Conservation (phyloP, 2,329 filamentous ascomycete species). For the Zasmidium citrigriseum region DNA sequence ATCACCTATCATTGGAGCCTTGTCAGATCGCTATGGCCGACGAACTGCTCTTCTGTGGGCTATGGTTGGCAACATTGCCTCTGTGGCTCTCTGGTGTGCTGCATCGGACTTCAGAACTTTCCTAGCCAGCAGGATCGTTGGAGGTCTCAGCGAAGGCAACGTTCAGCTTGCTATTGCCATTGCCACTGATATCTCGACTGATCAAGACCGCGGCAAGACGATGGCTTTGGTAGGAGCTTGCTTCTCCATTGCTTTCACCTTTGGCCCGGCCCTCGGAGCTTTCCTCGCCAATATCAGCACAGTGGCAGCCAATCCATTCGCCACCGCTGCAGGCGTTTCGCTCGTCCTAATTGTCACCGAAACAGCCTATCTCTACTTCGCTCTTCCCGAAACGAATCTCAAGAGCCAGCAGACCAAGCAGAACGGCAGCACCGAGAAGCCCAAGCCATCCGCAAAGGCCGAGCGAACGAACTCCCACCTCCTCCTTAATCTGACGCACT, state of each 20-base stretch:
- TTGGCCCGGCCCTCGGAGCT: slow-evolving; percentile 89
- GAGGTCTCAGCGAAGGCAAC: slow-evolving; percentile 93
- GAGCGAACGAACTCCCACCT: slow-evolving; percentile 77
- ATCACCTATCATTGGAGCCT: slow-evolving; percentile 82
- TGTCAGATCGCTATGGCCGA: slow-evolving; percentile 87
- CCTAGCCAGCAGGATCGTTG: slow-evolving; percentile 86
- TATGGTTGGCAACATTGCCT: slow-evolving; percentile 91
- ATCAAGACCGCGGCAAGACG: slow-evolving; percentile 78
- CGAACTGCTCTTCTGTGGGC: slow-evolving; percentile 83
- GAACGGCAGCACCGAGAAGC: slow-evolving; percentile 23
- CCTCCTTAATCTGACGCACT: slow-evolving; percentile 81
- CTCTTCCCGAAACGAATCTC: slow-evolving; percentile 81
- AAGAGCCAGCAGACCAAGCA: slow-evolving; percentile 20
- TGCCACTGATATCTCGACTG: slow-evolving; percentile 91
- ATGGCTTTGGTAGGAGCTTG: slow-evolving; percentile 97
- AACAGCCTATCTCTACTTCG: slow-evolving; percentile 82
- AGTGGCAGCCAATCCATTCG: slow-evolving; percentile 88
- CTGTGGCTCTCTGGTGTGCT: slow-evolving; percentile 89
- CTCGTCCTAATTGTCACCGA: slow-evolving; percentile 81
- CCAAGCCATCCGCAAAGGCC: slow-evolving; percentile 32
- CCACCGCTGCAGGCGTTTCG: slow-evolving; percentile 85
- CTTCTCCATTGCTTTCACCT: slow-evolving; percentile 96
- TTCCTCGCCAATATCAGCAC: slow-evolving; percentile 75
- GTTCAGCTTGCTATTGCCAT: slow-evolving; percentile 95
- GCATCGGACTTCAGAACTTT: slow-evolving; percentile 96